phyloP scores from a whole-genome alignment of 2,329 filamentous ascomycete species.

The Lachnum nothofagi region DNA sequence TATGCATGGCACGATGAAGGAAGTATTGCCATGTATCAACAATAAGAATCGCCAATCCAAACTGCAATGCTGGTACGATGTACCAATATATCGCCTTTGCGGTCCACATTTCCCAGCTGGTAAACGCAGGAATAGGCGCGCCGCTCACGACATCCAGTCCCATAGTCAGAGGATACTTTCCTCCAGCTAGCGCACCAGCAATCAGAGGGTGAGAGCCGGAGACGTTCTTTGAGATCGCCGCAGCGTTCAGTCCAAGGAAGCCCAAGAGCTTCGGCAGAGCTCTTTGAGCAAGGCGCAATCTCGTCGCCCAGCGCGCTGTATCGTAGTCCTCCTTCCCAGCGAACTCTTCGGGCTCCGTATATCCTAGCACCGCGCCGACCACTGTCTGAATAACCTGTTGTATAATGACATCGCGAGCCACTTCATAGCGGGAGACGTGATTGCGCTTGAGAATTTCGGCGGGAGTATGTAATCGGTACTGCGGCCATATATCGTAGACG shows the following conservation, averaged over 20 bases:
- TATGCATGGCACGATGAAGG: constrained; percentile 90
- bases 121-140: constrained; percentile 63
- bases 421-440: constrained; percentile 77
- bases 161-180: constrained; percentile 69
- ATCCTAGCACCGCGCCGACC: constrained; percentile 61
- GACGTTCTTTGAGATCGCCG: constrained; percentile 69
- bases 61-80: constrained; percentile 71
- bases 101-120: constrained; percentile 70
- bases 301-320: constrained; percentile 81
- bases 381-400: constrained; percentile 86
- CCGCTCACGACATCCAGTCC: constrained; percentile 50
- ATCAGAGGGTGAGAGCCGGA: constrained; percentile 66
- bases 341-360: constrained; percentile 69
- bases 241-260: constrained; percentile 70
- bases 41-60: constrained; percentile 66
- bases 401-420: constrained; percentile 82
- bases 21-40: constrained; percentile 99
- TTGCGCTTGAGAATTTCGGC: constrained; percentile 89
- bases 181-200: constrained; percentile 71
- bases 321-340: constrained; percentile 79
- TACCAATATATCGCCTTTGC: constrained; percentile 78
- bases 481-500: constrained; percentile 74
- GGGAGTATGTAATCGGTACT: constrained; percentile 92
- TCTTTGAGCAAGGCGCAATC: constrained; percentile 72
- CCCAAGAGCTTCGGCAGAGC: constrained; percentile 68